A percentile compares a stretch with the other conserved stretches of the same genome.
These are phyloP conservation scores for Acer saccharum DNA, from an alignment of 345 rosid genomes.

Conservation along the genomic window DNA sequence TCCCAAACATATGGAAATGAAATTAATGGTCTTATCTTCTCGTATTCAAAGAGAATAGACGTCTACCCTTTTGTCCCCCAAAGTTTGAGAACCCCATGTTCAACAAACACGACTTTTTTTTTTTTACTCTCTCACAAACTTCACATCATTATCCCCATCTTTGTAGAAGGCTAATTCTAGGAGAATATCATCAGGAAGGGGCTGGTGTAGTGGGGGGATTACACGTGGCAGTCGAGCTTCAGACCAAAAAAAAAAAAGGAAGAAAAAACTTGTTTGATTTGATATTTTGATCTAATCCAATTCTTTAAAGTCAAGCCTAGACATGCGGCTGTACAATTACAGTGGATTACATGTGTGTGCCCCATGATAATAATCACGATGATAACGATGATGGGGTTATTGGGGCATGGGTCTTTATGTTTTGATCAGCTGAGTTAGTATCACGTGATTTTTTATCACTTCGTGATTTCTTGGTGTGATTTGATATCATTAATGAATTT, in stretches of 20 bases:
- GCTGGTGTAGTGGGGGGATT: conserved; percentile 18
- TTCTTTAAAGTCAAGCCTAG: neutral
- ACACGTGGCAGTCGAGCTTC: conserved; percentile 25
- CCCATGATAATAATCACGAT: no score
- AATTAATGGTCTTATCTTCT: conserved; percentile 8
- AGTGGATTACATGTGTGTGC: no score
- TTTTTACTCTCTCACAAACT: neutral
- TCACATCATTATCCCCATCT: conserved; percentile 24
- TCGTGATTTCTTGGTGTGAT: no score
- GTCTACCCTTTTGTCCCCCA: conserved; percentile 22
- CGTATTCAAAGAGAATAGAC: conserved; percentile 8
- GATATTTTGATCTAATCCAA: neutral
- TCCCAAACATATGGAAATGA: neutral
- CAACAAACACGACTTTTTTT: conserved; percentile 1
- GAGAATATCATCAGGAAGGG: neutral
- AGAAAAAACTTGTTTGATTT: neutral
- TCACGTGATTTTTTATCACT: no score
- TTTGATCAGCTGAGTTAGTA: no score
- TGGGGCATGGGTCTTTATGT: no score
- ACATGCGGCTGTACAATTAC: no score
- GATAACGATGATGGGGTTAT: no score
- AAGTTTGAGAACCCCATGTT: conserved; percentile 34
- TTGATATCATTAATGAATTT: no score
- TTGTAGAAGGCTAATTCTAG: neutral
- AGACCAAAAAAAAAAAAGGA: neutral